Evolutionary conservation across 306 rosid species (phyloP), one percentile per base, ranked within the genome.

Genomic region (Vigna unguiculata): DNA sequence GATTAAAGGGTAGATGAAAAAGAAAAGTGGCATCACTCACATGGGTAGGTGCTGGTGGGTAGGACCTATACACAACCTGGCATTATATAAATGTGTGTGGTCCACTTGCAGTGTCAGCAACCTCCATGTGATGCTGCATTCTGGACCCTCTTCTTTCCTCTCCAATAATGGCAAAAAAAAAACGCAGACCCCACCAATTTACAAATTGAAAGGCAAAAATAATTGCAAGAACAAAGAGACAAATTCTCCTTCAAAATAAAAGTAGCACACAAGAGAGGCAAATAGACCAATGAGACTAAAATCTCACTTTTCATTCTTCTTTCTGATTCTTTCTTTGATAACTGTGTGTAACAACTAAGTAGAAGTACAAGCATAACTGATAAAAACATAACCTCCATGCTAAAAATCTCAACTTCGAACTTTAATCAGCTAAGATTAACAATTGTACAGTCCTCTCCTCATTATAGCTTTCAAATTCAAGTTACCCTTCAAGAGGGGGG

Each of bases 1-100:
- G 7, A 34, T 34, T 34, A 34, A 34, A 76, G 75, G 75, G 45
- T 6, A 15, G 66, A 10, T 43, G 64, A 53, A 14, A 76, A 59
- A 82, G 75, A 70, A 5, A 70, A 78, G 74, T 75, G 78, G 82
- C 88, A 78, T 80, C 86, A 66, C 76, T 90, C 94, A 91, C 90
- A 88, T 90, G 97, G 93, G 86, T 73, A 77, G 85, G 69, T 34
- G 40, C 40, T 34, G 40, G 40, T 34, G 40, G 40, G 40, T 34
- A 13, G 91, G 94, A 17, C 93, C 98, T 79, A 65, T 38, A 22
- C 67, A 72, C 86, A 83, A 83, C 77, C 92, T 84, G 89, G 84
- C 91, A 76, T 65, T 69, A 83, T 80, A 82, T 89, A 83, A 82
- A 85, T 83, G 61, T 10, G 38, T 15, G 14, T 78, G 87, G 48